Conservation (phyloP, 306 rosid genomes). For the Vicia faba region DNA sequence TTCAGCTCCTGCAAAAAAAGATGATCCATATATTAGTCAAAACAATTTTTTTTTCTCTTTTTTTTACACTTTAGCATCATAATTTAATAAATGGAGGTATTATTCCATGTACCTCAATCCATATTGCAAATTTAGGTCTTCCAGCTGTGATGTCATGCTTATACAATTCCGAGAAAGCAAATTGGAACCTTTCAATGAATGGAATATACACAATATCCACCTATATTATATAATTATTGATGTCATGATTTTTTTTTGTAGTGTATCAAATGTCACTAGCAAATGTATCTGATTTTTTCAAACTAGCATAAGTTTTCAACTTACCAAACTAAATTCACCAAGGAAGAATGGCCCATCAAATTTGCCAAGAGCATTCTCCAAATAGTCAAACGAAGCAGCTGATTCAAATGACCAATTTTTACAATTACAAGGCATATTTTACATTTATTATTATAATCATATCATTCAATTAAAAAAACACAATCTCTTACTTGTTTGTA, state of each 20-base stretch:
- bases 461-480: neutral
- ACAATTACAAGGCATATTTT: neutral
- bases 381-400: constrained; percentile 67
- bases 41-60: too few relatives aligned
- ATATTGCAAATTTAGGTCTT: constrained; percentile 62
- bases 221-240: constrained; percentile 30
- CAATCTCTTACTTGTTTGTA: constrained; percentile 41
- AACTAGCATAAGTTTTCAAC: constrained; percentile 23
- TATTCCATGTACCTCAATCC: constrained; percentile 54
- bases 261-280: neutral
- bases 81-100: neutral
- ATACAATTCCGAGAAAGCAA: constrained; percentile 43
- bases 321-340: constrained; percentile 73
- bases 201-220: constrained; percentile 70
- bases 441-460: neutral
- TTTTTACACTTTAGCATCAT: too few relatives aligned
- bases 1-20: constrained; percentile 52
- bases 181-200: constrained; percentile 65
- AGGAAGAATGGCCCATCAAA: constrained; percentile 72
- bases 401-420: constrained; percentile 14
- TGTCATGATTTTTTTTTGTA: neutral
- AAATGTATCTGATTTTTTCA: neutral
- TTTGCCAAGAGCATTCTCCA: constrained; percentile 67
- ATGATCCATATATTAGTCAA: too few relatives aligned
- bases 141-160: constrained; percentile 60